Evolutionary conservation across 495 filamentous ascomycete species (phyloP).

Genomic region (Penicillium pancosmium): DNA sequence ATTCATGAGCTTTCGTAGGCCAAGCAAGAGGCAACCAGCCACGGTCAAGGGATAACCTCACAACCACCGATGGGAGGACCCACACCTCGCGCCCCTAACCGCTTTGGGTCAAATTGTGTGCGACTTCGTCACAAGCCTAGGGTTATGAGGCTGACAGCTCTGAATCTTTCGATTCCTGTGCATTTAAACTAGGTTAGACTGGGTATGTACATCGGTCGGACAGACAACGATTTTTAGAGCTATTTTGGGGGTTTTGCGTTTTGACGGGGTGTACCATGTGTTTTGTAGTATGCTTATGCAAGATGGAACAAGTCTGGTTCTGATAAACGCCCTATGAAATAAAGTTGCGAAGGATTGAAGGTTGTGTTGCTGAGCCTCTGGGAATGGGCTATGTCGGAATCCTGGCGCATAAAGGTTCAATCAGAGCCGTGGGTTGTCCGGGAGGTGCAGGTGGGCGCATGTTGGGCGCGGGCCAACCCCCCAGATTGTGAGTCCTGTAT

Average conservation of each 20-base stretch:
- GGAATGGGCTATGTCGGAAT: conserved; percentile 1
- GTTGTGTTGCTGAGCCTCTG: background rate
- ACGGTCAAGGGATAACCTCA: conserved; percentile 10
- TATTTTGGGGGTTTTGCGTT: background rate
- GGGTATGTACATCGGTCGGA: background rate
- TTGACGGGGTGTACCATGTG: no score
- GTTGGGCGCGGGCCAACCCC: background rate
- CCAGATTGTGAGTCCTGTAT: background rate
- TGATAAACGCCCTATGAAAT: conserved; percentile 5
- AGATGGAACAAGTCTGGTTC: background rate
- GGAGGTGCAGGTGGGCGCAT: conserved; percentile 1
- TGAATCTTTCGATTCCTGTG: conserved; percentile 1
- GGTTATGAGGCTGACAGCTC: conserved; percentile 14
- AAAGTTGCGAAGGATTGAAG: conserved; percentile 18
- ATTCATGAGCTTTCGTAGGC: background rate
- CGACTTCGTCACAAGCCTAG: background rate
- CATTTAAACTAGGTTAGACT: background rate
- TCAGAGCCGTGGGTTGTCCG: background rate
- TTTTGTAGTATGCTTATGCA: background rate
- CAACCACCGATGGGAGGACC: conserved; percentile 3
- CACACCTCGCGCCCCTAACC: conserved; percentile 9
- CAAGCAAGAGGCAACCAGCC: background rate
- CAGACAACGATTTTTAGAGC: background rate
- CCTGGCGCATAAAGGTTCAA: conserved; percentile 4
- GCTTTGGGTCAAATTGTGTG: conserved; percentile 9